These are phyloP conservation scores for Wickerhamiella vanderwaltii DNA, from an alignment of 805 yeast species.

Conservation along the genomic window DNA sequence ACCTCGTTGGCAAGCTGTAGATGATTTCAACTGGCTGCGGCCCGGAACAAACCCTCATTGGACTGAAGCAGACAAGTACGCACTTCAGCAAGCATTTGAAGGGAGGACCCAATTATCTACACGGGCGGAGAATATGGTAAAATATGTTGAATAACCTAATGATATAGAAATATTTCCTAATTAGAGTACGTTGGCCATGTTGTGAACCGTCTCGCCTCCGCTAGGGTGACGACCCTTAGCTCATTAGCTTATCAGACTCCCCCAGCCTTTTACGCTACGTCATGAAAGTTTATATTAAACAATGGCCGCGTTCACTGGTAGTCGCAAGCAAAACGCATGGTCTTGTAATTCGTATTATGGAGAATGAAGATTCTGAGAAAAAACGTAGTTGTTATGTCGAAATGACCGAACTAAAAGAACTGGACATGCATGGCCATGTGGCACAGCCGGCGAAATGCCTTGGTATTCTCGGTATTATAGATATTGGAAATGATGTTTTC, in stretches of 20 bases:
- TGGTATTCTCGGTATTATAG: conserved; percentile 66
- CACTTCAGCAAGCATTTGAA: too few relatives aligned
- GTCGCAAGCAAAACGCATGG: conserved; percentile 48
- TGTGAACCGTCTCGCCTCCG: too few relatives aligned
- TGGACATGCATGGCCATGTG: conserved; percentile 31
- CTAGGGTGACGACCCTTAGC: too few relatives aligned
- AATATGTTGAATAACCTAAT: too few relatives aligned
- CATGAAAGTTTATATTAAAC: conserved; percentile 57
- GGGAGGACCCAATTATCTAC: too few relatives aligned
- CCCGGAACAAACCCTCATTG: conserved; percentile 1
- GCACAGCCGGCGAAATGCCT: conserved; percentile 33
- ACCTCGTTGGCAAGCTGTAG: background rate
- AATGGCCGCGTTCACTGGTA: conserved; percentile 56
- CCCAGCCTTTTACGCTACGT: too few relatives aligned
- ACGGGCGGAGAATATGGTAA: too few relatives aligned
- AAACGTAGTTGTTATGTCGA: conserved; percentile 32
- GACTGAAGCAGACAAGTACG: background rate
- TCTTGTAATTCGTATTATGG: conserved; percentile 35
- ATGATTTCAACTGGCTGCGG: conserved; percentile 6
- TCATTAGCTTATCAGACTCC: too few relatives aligned
- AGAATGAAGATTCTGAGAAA: conserved; percentile 14
- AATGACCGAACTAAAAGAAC: conserved; percentile 30
- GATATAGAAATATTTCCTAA: too few relatives aligned
- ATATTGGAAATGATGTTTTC: conserved; percentile 53
- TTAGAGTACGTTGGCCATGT: too few relatives aligned